Base-by-base conservation (phyloP, 257 asterid species). In the Echium plantagineum region DNA sequence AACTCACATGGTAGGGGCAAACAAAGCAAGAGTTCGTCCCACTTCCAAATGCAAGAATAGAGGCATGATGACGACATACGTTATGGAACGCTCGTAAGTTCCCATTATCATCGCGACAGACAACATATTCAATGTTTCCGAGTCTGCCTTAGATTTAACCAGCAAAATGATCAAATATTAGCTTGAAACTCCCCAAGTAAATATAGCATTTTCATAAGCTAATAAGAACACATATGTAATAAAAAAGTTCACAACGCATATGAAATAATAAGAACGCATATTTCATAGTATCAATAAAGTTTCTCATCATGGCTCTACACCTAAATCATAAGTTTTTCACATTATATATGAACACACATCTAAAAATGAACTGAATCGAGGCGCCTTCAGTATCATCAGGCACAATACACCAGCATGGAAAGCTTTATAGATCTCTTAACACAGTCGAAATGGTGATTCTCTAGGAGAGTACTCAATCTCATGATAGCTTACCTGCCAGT, bases 1-100 rank as follows among this genome's bases (percentile, higher is more conserved):
- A 76, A 78, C 95, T 90, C 81, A 85, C 97, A 70, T 90, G 97
- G 69, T 90, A 87, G 26, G 97, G 97, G 69, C 97, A 90, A 63
- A 85, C 87, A 70, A 87, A 87, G 74, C 95, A 85, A 55, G 94
- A 69, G 18, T 61, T 78, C 60, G 72, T 77, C 77, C 97, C 96
- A 21, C 79, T 69, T 51, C 94, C 94, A 1, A 83, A 78, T 35
- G 87, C 94, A 66, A 87, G 71, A 60, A 90, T 64, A 61, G 97
- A 81, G 4, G 96, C 97, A 52, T 87, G 97, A 74, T 90, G 97
- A 63, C 96, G 94, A 63, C 96, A 87, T 61, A 90, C 95, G 35
- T 87, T 90, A 77, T 87, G 97, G 72, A 90, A 90, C 69, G 90
- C 94, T 21, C 61, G 75, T 59, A 90, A 42, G 15, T 66, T 61